Percentiles rank a stretch among this genome's conserved stretches.
phyloP scores from a whole-genome alignment of 169 alveolate species.

The Miamiensis avidus region DNA sequence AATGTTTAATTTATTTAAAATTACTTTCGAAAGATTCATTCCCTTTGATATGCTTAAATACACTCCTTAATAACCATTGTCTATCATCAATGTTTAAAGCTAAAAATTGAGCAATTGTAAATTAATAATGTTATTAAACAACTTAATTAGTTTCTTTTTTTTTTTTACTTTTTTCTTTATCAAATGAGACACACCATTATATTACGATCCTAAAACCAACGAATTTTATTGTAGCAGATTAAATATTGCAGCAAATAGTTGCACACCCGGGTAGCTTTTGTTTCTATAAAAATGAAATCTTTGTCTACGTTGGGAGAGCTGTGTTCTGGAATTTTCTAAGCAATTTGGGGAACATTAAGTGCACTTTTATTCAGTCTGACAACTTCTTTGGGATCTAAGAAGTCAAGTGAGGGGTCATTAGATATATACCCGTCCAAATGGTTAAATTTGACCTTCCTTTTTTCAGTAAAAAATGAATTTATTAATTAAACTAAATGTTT shows the following conservation, averaged over 20 bases:
- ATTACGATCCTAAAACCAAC: not conserved
- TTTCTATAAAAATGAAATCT: not conserved
- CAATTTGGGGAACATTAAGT: not conserved
- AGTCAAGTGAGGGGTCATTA: slow-evolving; percentile 1
- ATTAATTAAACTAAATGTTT: not conserved
- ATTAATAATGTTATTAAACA: no score
- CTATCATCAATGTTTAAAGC: not conserved
- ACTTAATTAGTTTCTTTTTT: no score
- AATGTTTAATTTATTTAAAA: not conserved
- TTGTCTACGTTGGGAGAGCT: not conserved
- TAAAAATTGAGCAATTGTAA: no score
- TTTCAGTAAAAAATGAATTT: not conserved
- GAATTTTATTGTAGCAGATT: not conserved
- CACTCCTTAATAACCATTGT: not conserved
- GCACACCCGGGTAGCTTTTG: slow-evolving; percentile 1
- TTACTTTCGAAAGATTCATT: not conserved
- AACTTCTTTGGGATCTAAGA: slow-evolving; percentile 2
- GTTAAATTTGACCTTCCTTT: not conserved
- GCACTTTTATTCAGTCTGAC: slow-evolving; percentile 5
- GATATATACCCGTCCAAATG: not conserved
- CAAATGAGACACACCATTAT: slow-evolving; percentile 6
- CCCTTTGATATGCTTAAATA: not conserved
- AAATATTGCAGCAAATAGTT: slow-evolving; percentile 2
- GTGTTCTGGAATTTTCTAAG: not conserved
- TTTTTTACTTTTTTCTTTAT: not conserved